Conservation (phyloP, 805 yeast genomes). For the Cyberlindnera japonica region DNA sequence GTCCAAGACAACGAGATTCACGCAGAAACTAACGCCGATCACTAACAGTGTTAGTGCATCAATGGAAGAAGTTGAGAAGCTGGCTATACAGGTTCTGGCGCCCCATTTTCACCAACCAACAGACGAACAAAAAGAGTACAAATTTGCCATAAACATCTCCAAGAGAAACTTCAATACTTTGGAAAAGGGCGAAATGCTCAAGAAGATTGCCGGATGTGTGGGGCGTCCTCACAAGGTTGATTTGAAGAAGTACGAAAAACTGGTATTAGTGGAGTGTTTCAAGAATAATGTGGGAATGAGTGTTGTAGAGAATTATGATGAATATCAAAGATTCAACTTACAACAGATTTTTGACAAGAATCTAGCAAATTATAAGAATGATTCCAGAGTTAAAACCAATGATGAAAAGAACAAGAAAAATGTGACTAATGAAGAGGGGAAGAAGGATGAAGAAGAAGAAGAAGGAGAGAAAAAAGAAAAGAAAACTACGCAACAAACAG, state of each 20-base stretch:
- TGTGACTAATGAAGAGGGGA: background rate
- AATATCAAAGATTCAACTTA: conserved; percentile 66
- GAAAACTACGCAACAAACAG: background rate
- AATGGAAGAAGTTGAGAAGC: conserved; percentile 57
- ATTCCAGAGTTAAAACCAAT: conserved; percentile 16
- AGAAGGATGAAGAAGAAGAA: background rate
- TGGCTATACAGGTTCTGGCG: conserved; percentile 56
- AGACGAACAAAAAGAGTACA: conserved; percentile 33
- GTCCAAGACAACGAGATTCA: conserved; percentile 60
- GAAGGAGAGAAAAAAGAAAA: background rate
- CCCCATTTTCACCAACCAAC: conserved; percentile 59
- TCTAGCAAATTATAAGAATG: conserved; percentile 12
- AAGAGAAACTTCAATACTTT: conserved; percentile 75
- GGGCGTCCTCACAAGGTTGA: conserved; percentile 79
- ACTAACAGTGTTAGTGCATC: conserved; percentile 71
- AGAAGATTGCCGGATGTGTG: conserved; percentile 64
- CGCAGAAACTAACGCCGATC: conserved; percentile 80
- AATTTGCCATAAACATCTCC: conserved; percentile 78
- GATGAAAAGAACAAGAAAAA: conserved; percentile 3
- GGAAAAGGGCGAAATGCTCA: conserved; percentile 69
- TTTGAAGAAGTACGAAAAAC: conserved; percentile 70
- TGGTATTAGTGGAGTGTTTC: conserved; percentile 83
- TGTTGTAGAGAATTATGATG: conserved; percentile 64
- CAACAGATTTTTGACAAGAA: conserved; percentile 67
- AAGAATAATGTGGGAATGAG: conserved; percentile 86